These are phyloP conservation scores for Candida xiaguanensis DNA, from an alignment of 805 yeast species.

Conservation along the genomic window DNA sequence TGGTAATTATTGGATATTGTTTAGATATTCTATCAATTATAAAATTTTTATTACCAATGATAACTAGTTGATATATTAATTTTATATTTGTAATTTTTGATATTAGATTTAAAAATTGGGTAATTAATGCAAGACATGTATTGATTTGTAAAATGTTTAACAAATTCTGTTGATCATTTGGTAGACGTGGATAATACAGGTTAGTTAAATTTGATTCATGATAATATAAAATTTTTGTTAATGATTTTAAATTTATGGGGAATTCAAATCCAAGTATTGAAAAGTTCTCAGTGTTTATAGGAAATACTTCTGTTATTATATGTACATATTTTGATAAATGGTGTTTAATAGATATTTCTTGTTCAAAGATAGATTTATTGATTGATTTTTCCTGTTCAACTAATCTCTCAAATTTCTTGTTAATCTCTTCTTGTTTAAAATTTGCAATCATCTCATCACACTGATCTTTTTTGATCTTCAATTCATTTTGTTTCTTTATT, in stretches of 20 bases:
- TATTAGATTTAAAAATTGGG: conserved; percentile 21
- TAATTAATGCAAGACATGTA: conserved; percentile 29
- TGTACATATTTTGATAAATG: conserved; percentile 12
- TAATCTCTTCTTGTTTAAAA: conserved; percentile 13
- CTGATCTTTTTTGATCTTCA: neutral
- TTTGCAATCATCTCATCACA: neutral
- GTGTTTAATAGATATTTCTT: neutral
- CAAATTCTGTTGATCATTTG: conserved; percentile 10
- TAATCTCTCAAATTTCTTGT: conserved; percentile 22
- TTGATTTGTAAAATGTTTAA: conserved; percentile 24
- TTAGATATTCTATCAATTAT: conserved; percentile 22
- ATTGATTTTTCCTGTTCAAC: conserved; percentile 27
- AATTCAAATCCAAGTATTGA: conserved; percentile 32
- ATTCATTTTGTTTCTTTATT: conserved; percentile 18
- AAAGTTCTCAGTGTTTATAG: conserved; percentile 26
- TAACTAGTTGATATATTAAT: conserved; percentile 26
- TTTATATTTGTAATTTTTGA: conserved; percentile 22
- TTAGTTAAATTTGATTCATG: conserved; percentile 9
- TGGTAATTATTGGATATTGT: conserved; percentile 3
- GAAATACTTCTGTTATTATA: conserved; percentile 21
- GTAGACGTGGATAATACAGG: conserved; percentile 7
- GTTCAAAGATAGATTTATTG: conserved; percentile 16
- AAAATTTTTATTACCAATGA: conserved; percentile 17
- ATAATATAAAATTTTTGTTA: conserved; percentile 29
- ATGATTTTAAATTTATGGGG: conserved; percentile 28